phyloP scores from a whole-genome alignment of 2,329 filamentous ascomycete species.

The Calonectria leucothoes region DNA sequence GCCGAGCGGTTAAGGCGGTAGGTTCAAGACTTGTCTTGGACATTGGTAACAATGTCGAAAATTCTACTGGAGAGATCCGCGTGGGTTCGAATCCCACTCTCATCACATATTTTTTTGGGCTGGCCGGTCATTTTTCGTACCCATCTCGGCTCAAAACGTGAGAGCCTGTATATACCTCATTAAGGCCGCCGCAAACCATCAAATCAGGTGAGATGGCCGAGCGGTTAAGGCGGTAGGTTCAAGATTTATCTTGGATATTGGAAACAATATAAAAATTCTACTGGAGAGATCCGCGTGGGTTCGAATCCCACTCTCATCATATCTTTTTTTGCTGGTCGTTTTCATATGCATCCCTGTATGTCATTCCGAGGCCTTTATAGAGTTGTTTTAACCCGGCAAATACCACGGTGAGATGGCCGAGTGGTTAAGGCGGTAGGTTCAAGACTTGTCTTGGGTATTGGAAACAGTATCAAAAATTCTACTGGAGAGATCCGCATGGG shows the following conservation, averaged over 20 bases:
- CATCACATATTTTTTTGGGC: too few relatives aligned
- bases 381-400: too few relatives aligned
- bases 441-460: not conserved
- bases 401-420: not conserved
- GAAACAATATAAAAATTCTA: not conserved
- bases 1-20: not conserved
- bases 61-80: not conserved
- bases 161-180: too few relatives aligned
- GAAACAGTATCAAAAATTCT: not conserved
- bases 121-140: too few relatives aligned
- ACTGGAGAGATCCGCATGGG: not conserved
- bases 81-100: too few relatives aligned
- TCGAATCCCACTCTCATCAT: too few relatives aligned
- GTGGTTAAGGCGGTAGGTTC: not conserved
- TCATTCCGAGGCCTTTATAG: too few relatives aligned
- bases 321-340: too few relatives aligned
- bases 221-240: not conserved
- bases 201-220: not conserved
- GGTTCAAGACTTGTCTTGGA: not conserved
- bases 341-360: too few relatives aligned
- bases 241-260: not conserved
- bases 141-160: too few relatives aligned
- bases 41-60: not conserved
- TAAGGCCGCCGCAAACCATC: too few relatives aligned
- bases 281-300: not conserved